A percentile compares a stretch with the other conserved stretches of the same genome.
phyloP scores from a whole-genome alignment of 2,329 filamentous ascomycete genomes.

The Tolypocladium album region DNA sequence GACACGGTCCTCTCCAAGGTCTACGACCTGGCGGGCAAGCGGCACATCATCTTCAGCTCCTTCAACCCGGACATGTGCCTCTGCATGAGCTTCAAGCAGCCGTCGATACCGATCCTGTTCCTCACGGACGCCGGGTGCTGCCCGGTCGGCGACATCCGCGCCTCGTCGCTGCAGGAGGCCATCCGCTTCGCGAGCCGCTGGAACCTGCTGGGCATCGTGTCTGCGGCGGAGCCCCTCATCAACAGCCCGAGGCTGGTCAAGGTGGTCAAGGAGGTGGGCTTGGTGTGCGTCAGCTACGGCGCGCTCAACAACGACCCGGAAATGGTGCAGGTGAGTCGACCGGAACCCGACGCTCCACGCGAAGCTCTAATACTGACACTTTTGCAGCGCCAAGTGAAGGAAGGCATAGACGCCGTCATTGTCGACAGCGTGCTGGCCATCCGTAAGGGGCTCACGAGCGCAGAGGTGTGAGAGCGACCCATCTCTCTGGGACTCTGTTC shows the following conservation, averaged over 20 bases:
- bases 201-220: conserved; percentile 89
- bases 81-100: conserved; percentile 91
- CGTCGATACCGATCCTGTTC: conserved; percentile 90
- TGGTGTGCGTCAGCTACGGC: conserved; percentile 96
- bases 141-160: conserved; percentile 77
- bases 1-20: conserved; percentile 86
- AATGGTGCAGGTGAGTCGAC: conserved; percentile 64
- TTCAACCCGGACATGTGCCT: conserved; percentile 98
- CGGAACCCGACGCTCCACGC: background rate
- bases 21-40: conserved; percentile 69
- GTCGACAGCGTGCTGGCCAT: conserved; percentile 92
- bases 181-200: conserved; percentile 89
- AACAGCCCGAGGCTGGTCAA: conserved; percentile 79
- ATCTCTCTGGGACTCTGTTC: background rate
- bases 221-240: conserved; percentile 77
- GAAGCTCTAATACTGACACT: conserved; percentile 5
- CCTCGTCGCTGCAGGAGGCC: conserved; percentile 86
- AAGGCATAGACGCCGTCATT: conserved; percentile 96
- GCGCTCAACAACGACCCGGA: conserved; percentile 75
- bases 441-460: conserved; percentile 67
- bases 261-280: conserved; percentile 86
- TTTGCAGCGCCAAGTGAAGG: conserved; percentile 70
- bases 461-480: conserved; percentile 5
- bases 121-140: conserved; percentile 79
- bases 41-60: conserved; percentile 94